Base-by-base conservation (phyloP, 2,329 filamentous ascomycete species). In the Aspergillus quadrilineatus region DNA sequence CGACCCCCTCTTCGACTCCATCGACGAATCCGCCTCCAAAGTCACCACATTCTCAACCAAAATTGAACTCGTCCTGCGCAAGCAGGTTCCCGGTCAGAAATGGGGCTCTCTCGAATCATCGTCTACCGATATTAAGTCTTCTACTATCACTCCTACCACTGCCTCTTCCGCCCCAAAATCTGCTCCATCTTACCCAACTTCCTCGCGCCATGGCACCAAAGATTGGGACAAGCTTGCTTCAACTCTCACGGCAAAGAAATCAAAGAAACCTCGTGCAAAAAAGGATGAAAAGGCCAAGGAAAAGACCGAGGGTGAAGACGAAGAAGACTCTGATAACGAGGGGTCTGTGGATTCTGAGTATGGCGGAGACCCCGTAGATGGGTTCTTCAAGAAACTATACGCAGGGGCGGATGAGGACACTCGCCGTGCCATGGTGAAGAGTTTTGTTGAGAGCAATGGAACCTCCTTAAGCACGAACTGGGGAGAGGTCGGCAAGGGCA, bases 351-450 rank as follows among this genome's bases (percentile, higher is more conserved):
- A 75, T 55, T 76, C 73, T 4, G 75, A 77, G n/a, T 75, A 78
- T 29, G 77, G 75, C 22, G 82, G 80, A 1, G 85, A 88, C 57
- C 84, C 88, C 29, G 85, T 92, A 7, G 89, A 95, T 65, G 70
- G 74, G 9, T 97, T 97, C 77, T 99, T 99, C 80, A 94, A 95
- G 80, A 87, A 89, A 67, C 79, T 99, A 1, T 97, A 93, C 76
- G 85, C 88, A 60, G 80, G 79, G 36, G 86, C 90, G 0, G 86
- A 88, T 48, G 85, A 87, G 0, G 93, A 99, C 65, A 90, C 90
- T 57, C 86, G 86, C 69, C 85, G 92, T 1, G 94, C 94, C 7
- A 99, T 99, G 94, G 90, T 95, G 85, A 99, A 99, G 84, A 96
- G 90, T 69, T 97, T 90, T 68, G 82, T 86, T 12, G 93, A 99